phyloP scores from a whole-genome alignment of 352 stramenopile genomes.

The Thalassiosira exigua region DNA sequence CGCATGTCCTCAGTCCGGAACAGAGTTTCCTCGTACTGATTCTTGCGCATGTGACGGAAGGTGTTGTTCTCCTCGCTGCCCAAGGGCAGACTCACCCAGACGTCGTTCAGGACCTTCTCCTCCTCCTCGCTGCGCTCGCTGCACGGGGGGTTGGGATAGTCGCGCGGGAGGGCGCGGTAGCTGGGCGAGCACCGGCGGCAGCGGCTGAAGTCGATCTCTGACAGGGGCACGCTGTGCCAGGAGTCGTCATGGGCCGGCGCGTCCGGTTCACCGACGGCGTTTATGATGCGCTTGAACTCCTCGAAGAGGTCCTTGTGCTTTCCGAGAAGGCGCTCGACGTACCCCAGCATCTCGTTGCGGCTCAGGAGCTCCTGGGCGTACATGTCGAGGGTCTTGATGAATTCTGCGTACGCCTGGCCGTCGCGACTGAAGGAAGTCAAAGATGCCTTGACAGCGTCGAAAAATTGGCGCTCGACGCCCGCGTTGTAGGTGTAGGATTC shows the following conservation, averaged over 20 bases:
- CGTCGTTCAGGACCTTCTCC: constrained; percentile 92
- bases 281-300: constrained; percentile 87
- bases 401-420: constrained; percentile 92
- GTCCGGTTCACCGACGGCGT: constrained; percentile 59
- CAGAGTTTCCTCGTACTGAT: constrained; percentile 98
- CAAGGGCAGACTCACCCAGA: constrained; percentile 97
- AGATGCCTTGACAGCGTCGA: constrained; percentile 78
- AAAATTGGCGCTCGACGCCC: constrained; percentile 85
- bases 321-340: constrained; percentile 85
- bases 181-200: constrained; percentile 80
- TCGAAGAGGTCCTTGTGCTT: constrained; percentile 87
- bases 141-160: constrained; percentile 97
- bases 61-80: constrained; percentile 97
- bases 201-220: constrained; percentile 85
- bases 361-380: constrained; percentile 97
- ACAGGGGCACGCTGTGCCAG: constrained; percentile 85
- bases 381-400: constrained; percentile 98
- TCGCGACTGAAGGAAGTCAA: constrained; percentile 79
- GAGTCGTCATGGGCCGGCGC: constrained; percentile 78
- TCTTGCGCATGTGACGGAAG: constrained; percentile 97
- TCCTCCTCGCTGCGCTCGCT: constrained; percentile 92
- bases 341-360: constrained; percentile 87
- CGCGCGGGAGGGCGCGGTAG: constrained; percentile 96
- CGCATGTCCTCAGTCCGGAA: constrained; percentile 99
- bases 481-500: constrained; percentile 83